Percentiles rank a stretch among this genome's conserved stretches.
Evolutionary conservation across 2,329 filamentous ascomycete genomes (phyloP).

Genomic region (Rutstroemia sydowiana): DNA sequence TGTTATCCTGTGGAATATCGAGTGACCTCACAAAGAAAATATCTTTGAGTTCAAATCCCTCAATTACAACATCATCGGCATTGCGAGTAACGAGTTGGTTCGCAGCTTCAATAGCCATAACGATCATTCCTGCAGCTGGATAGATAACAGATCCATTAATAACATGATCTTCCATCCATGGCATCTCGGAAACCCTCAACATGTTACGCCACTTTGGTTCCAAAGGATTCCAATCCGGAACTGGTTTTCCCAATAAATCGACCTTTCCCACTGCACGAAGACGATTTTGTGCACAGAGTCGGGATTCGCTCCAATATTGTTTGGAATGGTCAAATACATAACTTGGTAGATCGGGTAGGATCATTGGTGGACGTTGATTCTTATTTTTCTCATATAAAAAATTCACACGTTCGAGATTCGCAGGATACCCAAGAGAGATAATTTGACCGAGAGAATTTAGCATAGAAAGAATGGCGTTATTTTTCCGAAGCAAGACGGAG

Average conservation of each 20-base stretch:
- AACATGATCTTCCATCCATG: neutral
- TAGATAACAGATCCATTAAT: neutral
- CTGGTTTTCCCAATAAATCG: neutral
- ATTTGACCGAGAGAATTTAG: neutral
- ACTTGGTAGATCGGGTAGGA: neutral
- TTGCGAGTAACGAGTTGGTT: conserved; percentile 20
- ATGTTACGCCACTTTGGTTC: neutral
- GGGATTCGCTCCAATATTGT: neutral
- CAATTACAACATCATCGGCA: conserved; percentile 17
- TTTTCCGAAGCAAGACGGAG: too few species aligned
- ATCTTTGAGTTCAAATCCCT: neutral
- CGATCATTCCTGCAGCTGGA: conserved; percentile 4
- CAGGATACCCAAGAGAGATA: neutral
- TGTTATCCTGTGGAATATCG: neutral
- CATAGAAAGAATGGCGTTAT: too few species aligned
- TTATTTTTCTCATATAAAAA: neutral
- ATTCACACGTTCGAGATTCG: neutral
- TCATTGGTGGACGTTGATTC: neutral
- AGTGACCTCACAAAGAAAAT: neutral
- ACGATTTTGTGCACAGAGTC: neutral
- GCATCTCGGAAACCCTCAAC: neutral
- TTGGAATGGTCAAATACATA: conserved; percentile 4
- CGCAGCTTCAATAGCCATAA: conserved; percentile 6
- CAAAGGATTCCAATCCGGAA: neutral
- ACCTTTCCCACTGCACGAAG: neutral